Conservation (phyloP, 345 rosid species). For the Firmiana major region DNA sequence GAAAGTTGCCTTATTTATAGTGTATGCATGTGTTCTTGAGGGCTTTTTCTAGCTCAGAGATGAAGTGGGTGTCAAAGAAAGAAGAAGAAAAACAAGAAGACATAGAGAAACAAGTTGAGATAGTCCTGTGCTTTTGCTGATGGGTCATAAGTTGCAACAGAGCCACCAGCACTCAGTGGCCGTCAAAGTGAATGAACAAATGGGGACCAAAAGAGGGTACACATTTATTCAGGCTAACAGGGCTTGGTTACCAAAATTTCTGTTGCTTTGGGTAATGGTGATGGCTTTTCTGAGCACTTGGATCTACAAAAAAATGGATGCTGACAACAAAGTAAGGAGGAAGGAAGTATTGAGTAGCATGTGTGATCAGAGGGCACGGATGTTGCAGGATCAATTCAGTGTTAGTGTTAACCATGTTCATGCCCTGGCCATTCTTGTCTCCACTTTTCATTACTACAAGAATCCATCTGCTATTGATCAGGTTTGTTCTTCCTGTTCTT, state of each 20-base stretch:
- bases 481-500: slow-evolving; percentile 38
- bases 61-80: slow-evolving; percentile 41
- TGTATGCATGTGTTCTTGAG: slow-evolving; percentile 24
- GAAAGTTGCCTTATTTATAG: background rate
- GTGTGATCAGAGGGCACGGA: slow-evolving; percentile 97
- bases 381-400: slow-evolving; percentile 94
- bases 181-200: slow-evolving; percentile 56
- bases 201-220: slow-evolving; percentile 56
- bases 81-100: slow-evolving; percentile 24
- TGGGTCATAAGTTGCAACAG: slow-evolving; percentile 64
- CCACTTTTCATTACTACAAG: slow-evolving; percentile 87
- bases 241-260: slow-evolving; percentile 56
- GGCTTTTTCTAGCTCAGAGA: slow-evolving; percentile 36
- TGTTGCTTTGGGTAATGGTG: slow-evolving; percentile 52
- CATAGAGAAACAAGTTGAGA: slow-evolving; percentile 19
- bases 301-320: slow-evolving; percentile 61
- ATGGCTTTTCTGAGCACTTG: slow-evolving; percentile 38
- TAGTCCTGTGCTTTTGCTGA: slow-evolving; percentile 25
- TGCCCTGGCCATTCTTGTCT: slow-evolving; percentile 91
- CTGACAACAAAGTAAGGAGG: slow-evolving; percentile 57
- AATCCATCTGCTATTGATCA: slow-evolving; percentile 95
- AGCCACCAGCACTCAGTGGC: slow-evolving; percentile 52
- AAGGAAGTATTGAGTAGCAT: slow-evolving; percentile 70
- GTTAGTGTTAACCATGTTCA: slow-evolving; percentile 98
- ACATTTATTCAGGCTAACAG: slow-evolving; percentile 65